Conservation (phyloP, 345 rosid species). For the Geranium brycei region DNA sequence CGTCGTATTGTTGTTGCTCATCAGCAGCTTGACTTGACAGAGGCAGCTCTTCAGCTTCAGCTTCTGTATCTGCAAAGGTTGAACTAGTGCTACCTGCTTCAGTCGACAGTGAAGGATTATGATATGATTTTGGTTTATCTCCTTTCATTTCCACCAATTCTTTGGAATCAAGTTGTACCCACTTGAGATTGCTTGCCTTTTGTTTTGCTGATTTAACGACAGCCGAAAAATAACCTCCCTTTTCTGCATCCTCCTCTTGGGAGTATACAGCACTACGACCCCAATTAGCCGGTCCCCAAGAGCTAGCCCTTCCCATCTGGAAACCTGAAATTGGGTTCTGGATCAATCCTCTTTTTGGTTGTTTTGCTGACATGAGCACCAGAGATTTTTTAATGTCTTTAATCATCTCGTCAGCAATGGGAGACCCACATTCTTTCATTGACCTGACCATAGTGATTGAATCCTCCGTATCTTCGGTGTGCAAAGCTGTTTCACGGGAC, state of each 20-base stretch:
- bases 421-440: constrained; percentile 69
- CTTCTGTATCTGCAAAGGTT: constrained; percentile 29
- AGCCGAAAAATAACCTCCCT: constrained; percentile 37
- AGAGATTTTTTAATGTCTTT: constrained; percentile 59
- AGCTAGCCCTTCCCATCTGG: constrained; percentile 30
- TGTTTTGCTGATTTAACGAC: constrained; percentile 63
- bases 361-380: constrained; percentile 45
- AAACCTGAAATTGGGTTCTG: constrained; percentile 22
- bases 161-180: constrained; percentile 57
- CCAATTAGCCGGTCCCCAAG: constrained; percentile 39
- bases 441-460: constrained; percentile 54
- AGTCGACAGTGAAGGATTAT: constrained; percentile 16
- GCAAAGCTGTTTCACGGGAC: constrained; percentile 53
- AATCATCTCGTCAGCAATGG: constrained; percentile 77
- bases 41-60: constrained; percentile 52
- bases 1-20: constrained; percentile 16
- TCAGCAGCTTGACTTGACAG: constrained; percentile 30
- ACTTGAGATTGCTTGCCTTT: constrained; percentile 54
- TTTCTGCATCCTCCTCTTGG: constrained; percentile 25
- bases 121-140: constrained; percentile 17
- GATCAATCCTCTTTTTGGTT: constrained; percentile 55
- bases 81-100: constrained; percentile 32
- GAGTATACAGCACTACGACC: constrained; percentile 23
- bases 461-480: constrained; percentile 72
- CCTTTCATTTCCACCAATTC: constrained; percentile 14